Conservation (phyloP, 2,329 filamentous ascomycete species). For the Orbilia blumenaviensis region DNA sequence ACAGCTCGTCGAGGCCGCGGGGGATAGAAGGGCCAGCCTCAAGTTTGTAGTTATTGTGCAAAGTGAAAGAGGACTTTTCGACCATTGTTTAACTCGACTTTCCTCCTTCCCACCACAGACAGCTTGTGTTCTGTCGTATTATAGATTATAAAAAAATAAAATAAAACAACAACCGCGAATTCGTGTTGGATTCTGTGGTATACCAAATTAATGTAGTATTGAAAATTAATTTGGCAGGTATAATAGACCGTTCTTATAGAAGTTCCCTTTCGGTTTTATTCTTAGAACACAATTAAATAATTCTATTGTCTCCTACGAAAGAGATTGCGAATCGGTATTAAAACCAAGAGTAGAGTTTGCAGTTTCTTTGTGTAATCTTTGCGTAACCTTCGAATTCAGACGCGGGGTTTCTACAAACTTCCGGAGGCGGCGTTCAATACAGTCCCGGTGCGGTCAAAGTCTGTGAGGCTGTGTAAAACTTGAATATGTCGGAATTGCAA, state of each 20-base stretch:
- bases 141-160: too few species aligned
- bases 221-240: too few species aligned
- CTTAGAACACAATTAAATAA: too few species aligned
- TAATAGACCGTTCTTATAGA: not conserved
- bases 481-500: not conserved
- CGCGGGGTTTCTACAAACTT: too few species aligned
- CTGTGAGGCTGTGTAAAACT: not conserved
- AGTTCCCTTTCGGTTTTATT: not conserved
- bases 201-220: too few species aligned
- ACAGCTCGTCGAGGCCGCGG: conserved; percentile 28
- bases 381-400: too few species aligned
- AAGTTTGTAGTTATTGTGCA: conserved; percentile 7
- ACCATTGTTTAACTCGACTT: conserved; percentile 29
- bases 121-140: too few species aligned
- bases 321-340: not conserved
- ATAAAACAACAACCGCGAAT: too few species aligned
- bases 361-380: too few species aligned
- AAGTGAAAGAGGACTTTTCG: conserved; percentile 26
- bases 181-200: too few species aligned
- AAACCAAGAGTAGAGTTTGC: too few species aligned
- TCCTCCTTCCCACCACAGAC: too few species aligned
- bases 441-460: not conserved
- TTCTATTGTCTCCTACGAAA: not conserved
- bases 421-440: not conserved
- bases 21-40: not conserved